A percentile compares a stretch with the other conserved stretches of the same genome.
Conservation (phyloP, 164 flowering plant species). For the Piper betle region DNA sequence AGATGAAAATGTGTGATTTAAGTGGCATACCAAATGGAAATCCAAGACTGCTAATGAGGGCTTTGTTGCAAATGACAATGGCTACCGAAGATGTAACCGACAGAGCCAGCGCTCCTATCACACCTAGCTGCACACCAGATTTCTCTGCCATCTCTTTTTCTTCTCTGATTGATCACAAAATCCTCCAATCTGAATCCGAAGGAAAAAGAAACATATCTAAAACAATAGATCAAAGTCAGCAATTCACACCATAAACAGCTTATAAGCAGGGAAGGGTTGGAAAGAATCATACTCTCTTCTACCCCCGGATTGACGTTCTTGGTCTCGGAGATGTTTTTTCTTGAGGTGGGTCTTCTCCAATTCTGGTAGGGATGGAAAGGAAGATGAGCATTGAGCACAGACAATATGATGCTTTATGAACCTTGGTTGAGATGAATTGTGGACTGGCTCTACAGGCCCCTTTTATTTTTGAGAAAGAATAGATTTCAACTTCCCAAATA, state of each 20-base stretch:
- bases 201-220: not conserved
- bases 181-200: not conserved
- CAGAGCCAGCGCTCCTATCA: conserved; percentile 74
- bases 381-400: not conserved
- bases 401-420: no score
- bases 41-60: conserved; percentile 80
- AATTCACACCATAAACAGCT: no score
- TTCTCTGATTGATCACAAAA: not conserved
- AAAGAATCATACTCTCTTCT: no score
- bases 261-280: no score
- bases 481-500: not conserved
- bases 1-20: not conserved
- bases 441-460: not conserved
- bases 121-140: conserved; percentile 54
- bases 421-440: not conserved
- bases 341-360: no score
- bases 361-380: not conserved
- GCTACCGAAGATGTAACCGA: conserved; percentile 91
- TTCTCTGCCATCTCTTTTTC: conserved; percentile 47
- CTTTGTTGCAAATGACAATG: conserved; percentile 88
- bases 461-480: not conserved
- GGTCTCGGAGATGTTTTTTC: no score
- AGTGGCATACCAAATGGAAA: conserved; percentile 62
- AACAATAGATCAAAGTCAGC: not conserved
- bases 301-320: no score